Percentiles rank a stretch among this genome's conserved stretches.
phyloP scores from a whole-genome alignment of 177 flowering plant genomes.

The Vitis hybrid region DNA sequence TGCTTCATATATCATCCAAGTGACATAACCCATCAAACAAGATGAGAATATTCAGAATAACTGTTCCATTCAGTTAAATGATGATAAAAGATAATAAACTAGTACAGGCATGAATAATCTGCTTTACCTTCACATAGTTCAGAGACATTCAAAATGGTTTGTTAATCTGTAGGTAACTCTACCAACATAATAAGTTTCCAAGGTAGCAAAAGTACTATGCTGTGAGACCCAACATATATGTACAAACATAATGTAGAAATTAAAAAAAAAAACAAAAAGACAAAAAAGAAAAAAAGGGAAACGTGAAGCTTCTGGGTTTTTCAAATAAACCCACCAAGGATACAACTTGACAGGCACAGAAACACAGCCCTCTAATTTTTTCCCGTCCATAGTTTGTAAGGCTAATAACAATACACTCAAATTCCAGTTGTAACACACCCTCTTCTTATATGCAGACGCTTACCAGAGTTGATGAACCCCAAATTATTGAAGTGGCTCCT shows the following conservation, averaged over 20 bases:
- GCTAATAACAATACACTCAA: constrained; percentile 1
- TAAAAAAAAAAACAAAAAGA: background rate
- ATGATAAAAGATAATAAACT: no score
- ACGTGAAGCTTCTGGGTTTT: background rate
- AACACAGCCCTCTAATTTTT: constrained; percentile 6
- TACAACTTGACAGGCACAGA: background rate
- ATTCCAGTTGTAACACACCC: background rate
- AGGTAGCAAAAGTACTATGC: background rate
- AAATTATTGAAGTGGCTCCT: constrained; percentile 31
- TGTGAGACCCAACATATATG: constrained; percentile 10
- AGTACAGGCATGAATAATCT: background rate
- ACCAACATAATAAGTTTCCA: background rate
- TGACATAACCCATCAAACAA: no score
- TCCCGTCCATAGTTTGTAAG: background rate
- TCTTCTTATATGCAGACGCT: background rate
- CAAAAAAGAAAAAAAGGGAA: no score
- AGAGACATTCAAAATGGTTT: background rate
- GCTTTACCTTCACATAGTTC: background rate
- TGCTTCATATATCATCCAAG: no score
- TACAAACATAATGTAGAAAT: background rate
- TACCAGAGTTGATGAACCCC: constrained; percentile 1
- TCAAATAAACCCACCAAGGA: background rate
- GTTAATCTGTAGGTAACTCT: background rate
- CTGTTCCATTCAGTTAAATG: no score
- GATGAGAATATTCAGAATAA: no score